These are phyloP conservation scores for Hondaea fermentalgiana DNA, from an alignment of 108 stramenopile genomes.

Conservation along the genomic window DNA sequence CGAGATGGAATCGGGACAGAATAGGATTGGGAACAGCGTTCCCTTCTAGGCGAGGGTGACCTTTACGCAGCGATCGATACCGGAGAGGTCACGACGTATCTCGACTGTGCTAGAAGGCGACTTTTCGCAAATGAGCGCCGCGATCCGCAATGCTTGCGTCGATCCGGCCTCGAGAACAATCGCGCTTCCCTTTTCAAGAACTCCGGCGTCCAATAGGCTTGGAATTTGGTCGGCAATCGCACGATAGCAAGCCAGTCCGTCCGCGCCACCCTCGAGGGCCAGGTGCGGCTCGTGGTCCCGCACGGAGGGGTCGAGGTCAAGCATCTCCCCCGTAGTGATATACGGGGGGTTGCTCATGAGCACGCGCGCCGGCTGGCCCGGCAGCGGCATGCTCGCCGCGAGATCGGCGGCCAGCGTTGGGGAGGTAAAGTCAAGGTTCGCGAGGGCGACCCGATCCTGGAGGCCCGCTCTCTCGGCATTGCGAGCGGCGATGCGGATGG, in stretches of 20 bases:
- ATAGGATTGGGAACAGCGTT: neutral
- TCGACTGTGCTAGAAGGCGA: neutral
- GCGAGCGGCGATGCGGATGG: neutral
- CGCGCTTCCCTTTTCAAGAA: neutral
- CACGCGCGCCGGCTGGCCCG: neutral
- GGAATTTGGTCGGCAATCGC: neutral
- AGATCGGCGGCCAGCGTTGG: neutral
- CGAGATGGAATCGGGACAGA: neutral
- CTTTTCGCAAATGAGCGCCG: neutral
- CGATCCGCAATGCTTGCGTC: neutral
- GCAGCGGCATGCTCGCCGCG: neutral
- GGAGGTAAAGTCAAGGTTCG: neutral
- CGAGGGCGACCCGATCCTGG: neutral
- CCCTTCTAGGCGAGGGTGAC: neutral
- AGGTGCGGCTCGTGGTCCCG: neutral
- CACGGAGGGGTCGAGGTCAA: neutral
- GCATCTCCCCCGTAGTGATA: neutral
- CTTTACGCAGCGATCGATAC: neutral
- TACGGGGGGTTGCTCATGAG: conserved; percentile 7
- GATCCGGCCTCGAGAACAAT: neutral
- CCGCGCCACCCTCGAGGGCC: neutral
- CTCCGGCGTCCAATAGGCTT: neutral
- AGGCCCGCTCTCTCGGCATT: neutral
- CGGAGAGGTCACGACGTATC: neutral
- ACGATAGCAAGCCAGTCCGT: neutral